A percentile compares a stretch with the other conserved stretches of the same genome.
Conservation (phyloP, 139 green algal species). For the Volvox africanus region DNA sequence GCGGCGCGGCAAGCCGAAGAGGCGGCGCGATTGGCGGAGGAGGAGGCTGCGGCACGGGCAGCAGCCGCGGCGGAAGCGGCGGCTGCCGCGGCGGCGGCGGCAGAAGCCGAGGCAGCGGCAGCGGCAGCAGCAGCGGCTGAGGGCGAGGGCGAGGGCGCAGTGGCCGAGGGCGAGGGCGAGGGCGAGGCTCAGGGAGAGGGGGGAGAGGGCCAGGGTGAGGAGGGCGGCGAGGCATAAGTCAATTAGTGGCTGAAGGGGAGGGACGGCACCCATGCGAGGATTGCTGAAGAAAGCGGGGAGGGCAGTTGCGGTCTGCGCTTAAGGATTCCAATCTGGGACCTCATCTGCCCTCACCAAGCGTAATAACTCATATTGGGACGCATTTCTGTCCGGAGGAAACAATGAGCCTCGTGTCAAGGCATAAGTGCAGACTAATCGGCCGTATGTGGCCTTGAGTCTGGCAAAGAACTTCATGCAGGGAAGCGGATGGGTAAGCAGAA, state of each 20-base stretch:
- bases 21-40: constrained; percentile 19
- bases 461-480: too few species aligned
- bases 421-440: too few species aligned
- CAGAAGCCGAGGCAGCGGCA: neutral
- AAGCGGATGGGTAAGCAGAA: too few species aligned
- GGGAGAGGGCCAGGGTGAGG: constrained; percentile 8
- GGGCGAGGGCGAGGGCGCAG: neutral
- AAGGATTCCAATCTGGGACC: neutral
- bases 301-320: neutral
- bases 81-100: neutral
- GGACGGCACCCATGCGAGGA: too few species aligned
- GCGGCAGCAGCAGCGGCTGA: too few species aligned
- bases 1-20: constrained; percentile 17
- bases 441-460: too few species aligned
- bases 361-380: neutral
- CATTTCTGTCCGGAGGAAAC: neutral
- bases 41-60: constrained; percentile 6
- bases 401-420: too few species aligned
- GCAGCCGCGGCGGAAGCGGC: constrained; percentile 17
- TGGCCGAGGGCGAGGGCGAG: constrained; percentile 22
- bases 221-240: neutral
- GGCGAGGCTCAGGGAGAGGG: neutral
- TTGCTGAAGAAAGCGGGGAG: neutral
- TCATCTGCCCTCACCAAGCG: neutral
- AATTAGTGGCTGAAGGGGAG: too few species aligned